A percentile compares a stretch with the other conserved stretches of the same genome.
phyloP scores from a whole-genome alignment of 306 rosid genomes.

The Castanea sativa region DNA sequence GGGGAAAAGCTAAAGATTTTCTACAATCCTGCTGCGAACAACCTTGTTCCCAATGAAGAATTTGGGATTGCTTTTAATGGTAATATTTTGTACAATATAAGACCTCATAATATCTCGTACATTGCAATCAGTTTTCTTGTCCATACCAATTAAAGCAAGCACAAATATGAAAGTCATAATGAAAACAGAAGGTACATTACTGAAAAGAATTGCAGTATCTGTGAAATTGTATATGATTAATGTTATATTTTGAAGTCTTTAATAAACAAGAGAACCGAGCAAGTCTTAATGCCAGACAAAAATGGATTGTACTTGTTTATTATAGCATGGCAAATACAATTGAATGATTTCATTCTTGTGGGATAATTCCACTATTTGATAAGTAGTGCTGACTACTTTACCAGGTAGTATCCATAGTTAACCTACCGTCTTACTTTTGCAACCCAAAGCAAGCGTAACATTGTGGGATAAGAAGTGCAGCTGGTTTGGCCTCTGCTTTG shows the following conservation, averaged over 20 bases:
- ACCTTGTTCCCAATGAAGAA: conserved; percentile 69
- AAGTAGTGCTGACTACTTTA: no score
- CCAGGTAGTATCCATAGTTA: no score
- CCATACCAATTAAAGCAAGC: background rate
- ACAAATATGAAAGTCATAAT: background rate
- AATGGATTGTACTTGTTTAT: background rate
- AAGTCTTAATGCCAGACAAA: background rate
- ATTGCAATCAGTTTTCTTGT: background rate
- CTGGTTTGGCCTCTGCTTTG: background rate
- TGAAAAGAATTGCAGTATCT: background rate
- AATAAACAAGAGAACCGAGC: background rate
- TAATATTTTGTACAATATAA: conserved; percentile 19
- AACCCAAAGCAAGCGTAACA: background rate
- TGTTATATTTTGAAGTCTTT: background rate
- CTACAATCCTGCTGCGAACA: conserved; percentile 75
- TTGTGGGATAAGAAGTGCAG: background rate
- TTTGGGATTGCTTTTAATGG: conserved; percentile 91
- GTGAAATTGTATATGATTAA: background rate
- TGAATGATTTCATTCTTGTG: background rate
- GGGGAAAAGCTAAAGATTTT: conserved; percentile 85
- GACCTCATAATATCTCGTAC: background rate
- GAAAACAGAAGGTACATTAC: background rate
- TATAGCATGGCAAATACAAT: background rate
- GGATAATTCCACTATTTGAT: no score
- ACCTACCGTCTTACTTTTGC: no score